Evolutionary conservation across 2,329 filamentous ascomycete species (phyloP), one percentile per base, ranked within the genome.

Genomic region (Sarocladium oryzae): DNA sequence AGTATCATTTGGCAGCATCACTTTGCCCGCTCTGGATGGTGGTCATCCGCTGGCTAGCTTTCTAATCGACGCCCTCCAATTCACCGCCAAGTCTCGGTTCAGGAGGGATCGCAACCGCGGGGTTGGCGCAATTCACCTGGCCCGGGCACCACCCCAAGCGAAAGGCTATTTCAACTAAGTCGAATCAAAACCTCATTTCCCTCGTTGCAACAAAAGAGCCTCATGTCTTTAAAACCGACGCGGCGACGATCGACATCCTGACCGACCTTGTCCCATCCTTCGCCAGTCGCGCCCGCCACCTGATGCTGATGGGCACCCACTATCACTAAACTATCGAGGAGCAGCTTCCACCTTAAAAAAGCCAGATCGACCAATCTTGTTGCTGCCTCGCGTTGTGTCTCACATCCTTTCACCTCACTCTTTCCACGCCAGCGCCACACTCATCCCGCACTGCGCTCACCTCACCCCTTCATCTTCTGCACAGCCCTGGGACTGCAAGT

Each of bases 351-450:
- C 23, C 26, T 21, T n/a, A n/a, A n/a, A n/a, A n/a, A 40, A 40
- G 21, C 13, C 36, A n/a, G n/a, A 40, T 21, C 36, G 21, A 18
- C 36, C 23, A 43, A 24, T 43, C 40, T 26, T 28, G 21, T 9
- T 15, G n/a, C 40, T 20, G 8, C 21, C 23, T 26, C 11, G 4
- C 4, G 26, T 20, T 20, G 21, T 28, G 40, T 33, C 43, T 16
- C 43, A 32, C 7, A n/a, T n/a, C 26, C 43, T 11, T 33, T 49
- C 43, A 30, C 23, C 37, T 30, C 26, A 32, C 36, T 45, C 49
- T 56, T 54, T 48, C n/a, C 9, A 40, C 9, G 52, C 40, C n/a
- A n/a, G 36, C 32, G 46, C 23, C 36, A 41, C 33, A n/a, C 52
- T 51, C 26, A 18, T 41, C 43, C 7, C 28, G 28, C 30, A 30